Conservation (phyloP, 2,329 filamentous ascomycete species). For the Colletotrichum destructivum region DNA sequence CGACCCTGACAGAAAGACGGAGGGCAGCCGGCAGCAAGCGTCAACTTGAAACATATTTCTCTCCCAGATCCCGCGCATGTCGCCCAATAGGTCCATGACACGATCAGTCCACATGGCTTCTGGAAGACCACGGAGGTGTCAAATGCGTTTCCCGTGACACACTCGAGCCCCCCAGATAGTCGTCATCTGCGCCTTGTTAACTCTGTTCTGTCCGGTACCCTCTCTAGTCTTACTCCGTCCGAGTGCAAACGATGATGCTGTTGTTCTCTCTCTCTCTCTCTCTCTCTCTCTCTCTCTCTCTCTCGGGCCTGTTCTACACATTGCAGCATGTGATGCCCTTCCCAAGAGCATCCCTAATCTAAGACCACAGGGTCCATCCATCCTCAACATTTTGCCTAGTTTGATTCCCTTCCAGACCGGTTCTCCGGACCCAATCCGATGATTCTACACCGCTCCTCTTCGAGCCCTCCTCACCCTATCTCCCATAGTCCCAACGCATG, state of each 20-base stretch:
- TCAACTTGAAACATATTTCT: constrained; percentile 37
- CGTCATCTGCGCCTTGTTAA: too few species aligned
- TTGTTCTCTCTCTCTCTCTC: too few species aligned
- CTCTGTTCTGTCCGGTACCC: too few species aligned
- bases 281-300: too few species aligned
- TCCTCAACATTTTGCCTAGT: constrained; percentile 15
- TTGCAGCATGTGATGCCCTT: too few species aligned
- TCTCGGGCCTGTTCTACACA: too few species aligned
- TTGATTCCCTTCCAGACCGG: background rate
- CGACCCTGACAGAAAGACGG: background rate
- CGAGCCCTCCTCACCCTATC: constrained; percentile 4
- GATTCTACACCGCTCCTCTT: constrained; percentile 35
- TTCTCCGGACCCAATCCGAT: constrained; percentile 15
- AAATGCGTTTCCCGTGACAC: constrained; percentile 38
- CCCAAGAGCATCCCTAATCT: too few species aligned
- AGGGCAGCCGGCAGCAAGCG: constrained; percentile 18
- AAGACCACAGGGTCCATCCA: background rate
- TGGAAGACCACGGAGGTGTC: constrained; percentile 35
- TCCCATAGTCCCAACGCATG: constrained; percentile 23
- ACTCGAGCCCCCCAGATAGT: constrained; percentile 7
- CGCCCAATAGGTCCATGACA: constrained; percentile 34
- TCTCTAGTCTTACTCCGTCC: too few species aligned
- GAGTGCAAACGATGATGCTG: too few species aligned
- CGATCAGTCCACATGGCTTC: constrained; percentile 30
- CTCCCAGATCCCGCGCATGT: constrained; percentile 28